Percentiles rank a stretch among this genome's conserved stretches.
These are phyloP conservation scores for Coprinopsis sp. DNA, from an alignment of 768 basidiomycete genomes.

Conservation along the genomic window DNA sequence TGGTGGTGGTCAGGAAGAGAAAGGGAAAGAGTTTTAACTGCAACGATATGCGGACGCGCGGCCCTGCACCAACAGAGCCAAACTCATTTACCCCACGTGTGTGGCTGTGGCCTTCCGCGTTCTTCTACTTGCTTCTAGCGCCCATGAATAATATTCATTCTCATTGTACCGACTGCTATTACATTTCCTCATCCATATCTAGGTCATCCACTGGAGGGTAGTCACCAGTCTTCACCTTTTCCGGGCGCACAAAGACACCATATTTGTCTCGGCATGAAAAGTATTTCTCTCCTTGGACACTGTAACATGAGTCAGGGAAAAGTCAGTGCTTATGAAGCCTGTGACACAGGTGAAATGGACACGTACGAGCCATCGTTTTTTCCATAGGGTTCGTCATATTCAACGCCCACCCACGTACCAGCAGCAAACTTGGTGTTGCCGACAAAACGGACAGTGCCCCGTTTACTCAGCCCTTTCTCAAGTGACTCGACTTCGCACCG, in stretches of 20 bases:
- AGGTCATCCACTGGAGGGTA: constrained; percentile 84
- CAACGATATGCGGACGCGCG: constrained; percentile 36
- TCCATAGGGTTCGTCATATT: constrained; percentile 93
- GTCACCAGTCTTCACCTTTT: constrained; percentile 78
- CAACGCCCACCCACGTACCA: constrained; percentile 84
- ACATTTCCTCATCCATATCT: constrained; percentile 74
- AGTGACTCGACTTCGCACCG: constrained; percentile 79
- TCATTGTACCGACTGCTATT: constrained; percentile 14
- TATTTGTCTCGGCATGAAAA: constrained; percentile 74
- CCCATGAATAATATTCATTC: constrained; percentile 7
- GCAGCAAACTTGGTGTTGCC: constrained; percentile 75
- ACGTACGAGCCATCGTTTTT: constrained; percentile 95
- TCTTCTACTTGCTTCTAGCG: constrained; percentile 23
- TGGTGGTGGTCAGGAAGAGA: constrained; percentile 17
- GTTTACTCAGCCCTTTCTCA: constrained; percentile 66
- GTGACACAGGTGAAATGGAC: not conserved
- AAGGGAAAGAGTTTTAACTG: constrained; percentile 22
- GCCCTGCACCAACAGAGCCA: constrained; percentile 26
- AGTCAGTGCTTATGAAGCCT: constrained; percentile 1
- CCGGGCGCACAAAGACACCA: constrained; percentile 84
- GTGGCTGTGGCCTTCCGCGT: constrained; percentile 18
- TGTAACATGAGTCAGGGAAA: constrained; percentile 25
- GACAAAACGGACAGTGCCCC: constrained; percentile 83
- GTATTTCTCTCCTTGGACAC: constrained; percentile 82
- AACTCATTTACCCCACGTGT: constrained; percentile 30